Conservation (phyloP, 371 early-diverging fungal genomes). For the Mucor plumbeus region DNA sequence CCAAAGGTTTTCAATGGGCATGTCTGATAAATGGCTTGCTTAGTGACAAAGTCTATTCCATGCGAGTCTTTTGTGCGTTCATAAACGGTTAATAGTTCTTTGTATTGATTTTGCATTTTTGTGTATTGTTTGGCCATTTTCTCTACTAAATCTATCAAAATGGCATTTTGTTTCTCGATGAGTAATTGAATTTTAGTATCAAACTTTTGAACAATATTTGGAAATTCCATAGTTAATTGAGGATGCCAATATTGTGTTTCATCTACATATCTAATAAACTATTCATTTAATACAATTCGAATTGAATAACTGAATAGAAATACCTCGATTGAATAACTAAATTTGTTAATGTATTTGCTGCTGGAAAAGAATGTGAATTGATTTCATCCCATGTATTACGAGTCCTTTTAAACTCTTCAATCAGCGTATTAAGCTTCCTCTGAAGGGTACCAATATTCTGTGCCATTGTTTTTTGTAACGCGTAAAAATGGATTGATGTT, state of each 20-base stretch:
- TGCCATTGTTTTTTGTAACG: slow-evolving; percentile 26
- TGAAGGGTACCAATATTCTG: slow-evolving; percentile 39
- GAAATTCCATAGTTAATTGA: slow-evolving; percentile 30
- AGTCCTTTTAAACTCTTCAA: slow-evolving; percentile 45
- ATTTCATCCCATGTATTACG: slow-evolving; percentile 46
- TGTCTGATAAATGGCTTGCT: slow-evolving; percentile 37
- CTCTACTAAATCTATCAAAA: slow-evolving; percentile 27
- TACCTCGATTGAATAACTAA: slow-evolving; percentile 47
- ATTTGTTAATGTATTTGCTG: slow-evolving; percentile 44
- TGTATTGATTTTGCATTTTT: slow-evolving; percentile 40
- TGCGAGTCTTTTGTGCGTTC: slow-evolving; percentile 19
- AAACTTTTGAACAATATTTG: slow-evolving; percentile 38
- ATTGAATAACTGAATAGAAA: neutral
- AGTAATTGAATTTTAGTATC: slow-evolving; percentile 37
- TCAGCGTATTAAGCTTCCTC: slow-evolving; percentile 36
- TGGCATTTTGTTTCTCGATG: slow-evolving; percentile 28
- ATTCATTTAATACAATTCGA: no score
- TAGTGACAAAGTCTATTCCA: slow-evolving; percentile 25
- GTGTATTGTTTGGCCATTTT: slow-evolving; percentile 43
- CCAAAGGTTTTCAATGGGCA: slow-evolving; percentile 43
- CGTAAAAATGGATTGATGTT: neutral
- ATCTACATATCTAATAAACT: slow-evolving; percentile 43
- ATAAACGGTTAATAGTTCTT: slow-evolving; percentile 29
- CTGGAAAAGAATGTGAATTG: slow-evolving; percentile 41
- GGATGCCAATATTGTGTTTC: slow-evolving; percentile 56